Conservation (phyloP, 1,284 basidiomycete genomes). For the Ganoderma leucocontextum region DNA sequence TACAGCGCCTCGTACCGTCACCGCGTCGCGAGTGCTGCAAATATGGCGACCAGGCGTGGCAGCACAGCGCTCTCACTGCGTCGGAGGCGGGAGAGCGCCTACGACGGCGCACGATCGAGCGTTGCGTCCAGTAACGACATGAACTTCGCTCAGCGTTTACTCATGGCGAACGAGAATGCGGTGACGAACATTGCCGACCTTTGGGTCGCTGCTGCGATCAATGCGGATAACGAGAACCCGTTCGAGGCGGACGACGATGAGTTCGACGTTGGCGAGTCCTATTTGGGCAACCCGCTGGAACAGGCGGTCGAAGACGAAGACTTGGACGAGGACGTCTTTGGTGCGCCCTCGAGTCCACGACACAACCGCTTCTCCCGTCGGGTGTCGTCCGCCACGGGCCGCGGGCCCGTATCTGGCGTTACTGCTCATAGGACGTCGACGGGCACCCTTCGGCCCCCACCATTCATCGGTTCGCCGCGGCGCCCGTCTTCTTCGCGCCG, state of each 20-base stretch:
- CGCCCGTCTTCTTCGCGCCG: conserved; percentile 31
- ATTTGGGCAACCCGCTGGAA: conserved; percentile 31
- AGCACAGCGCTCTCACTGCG: conserved; percentile 57
- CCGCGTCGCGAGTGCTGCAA: conserved; percentile 52
- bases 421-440: conserved; percentile 23
- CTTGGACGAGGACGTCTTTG: conserved; percentile 40
- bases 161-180: conserved; percentile 91
- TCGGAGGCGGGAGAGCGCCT: conserved; percentile 58
- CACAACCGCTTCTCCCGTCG: conserved; percentile 38
- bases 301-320: conserved; percentile 43
- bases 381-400: conserved; percentile 25
- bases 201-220: conserved; percentile 94
- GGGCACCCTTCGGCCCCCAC: conserved; percentile 24
- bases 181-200: conserved; percentile 91
- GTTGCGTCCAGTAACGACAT: conserved; percentile 57
- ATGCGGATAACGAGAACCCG: conserved; percentile 84
- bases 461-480: conserved; percentile 33
- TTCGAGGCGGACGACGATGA: conserved; percentile 55
- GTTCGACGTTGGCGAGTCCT: conserved; percentile 29
- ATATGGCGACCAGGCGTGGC: conserved; percentile 52
- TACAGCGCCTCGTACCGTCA: conserved; percentile 66
- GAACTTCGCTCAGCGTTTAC: conserved; percentile 89
- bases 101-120: conserved; percentile 45
- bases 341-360: conserved; percentile 34
- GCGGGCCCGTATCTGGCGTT: neutral